Conservation (phyloP, 768 basidiomycete genomes). For the Mycena galopus region DNA sequence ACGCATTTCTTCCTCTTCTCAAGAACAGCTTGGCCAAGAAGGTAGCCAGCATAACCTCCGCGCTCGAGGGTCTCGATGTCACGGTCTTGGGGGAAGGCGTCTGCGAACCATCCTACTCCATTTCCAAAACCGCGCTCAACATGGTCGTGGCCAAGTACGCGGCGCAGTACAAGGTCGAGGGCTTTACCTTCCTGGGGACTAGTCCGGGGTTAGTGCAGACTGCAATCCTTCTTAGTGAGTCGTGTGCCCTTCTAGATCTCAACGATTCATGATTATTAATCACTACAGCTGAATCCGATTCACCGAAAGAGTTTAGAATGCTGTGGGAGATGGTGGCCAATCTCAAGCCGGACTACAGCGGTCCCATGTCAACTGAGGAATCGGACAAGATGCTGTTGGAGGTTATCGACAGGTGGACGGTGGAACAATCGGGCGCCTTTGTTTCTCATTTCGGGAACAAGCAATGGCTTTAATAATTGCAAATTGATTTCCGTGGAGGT, state of each 20-base stretch:
- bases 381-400: slow-evolving; percentile 24
- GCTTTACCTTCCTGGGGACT: slow-evolving; percentile 51
- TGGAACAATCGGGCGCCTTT: slow-evolving; percentile 21
- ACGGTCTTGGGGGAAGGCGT: slow-evolving; percentile 33
- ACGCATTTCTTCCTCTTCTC: slow-evolving; percentile 11
- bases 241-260: too few species aligned
- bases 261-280: neutral
- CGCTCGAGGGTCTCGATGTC: slow-evolving; percentile 46
- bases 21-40: slow-evolving; percentile 45
- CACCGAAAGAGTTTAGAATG: neutral
- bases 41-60: slow-evolving; percentile 50
- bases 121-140: slow-evolving; percentile 54
- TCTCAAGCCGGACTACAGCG: slow-evolving; percentile 12
- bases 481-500: too few species aligned
- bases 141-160: slow-evolving; percentile 54
- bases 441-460: slow-evolving; percentile 33
- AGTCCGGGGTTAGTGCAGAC: slow-evolving; percentile 55
- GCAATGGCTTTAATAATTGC: slow-evolving; percentile 19
- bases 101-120: slow-evolving; percentile 42
- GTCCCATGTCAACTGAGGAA: slow-evolving; percentile 10
- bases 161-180: slow-evolving; percentile 45
- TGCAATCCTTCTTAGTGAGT: neutral
- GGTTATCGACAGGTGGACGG: slow-evolving; percentile 12
- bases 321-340: neutral
- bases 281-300: neutral